Evolutionary conservation across 805 yeast genomes (phyloP).

Genomic region (Pichia manshurica): DNA sequence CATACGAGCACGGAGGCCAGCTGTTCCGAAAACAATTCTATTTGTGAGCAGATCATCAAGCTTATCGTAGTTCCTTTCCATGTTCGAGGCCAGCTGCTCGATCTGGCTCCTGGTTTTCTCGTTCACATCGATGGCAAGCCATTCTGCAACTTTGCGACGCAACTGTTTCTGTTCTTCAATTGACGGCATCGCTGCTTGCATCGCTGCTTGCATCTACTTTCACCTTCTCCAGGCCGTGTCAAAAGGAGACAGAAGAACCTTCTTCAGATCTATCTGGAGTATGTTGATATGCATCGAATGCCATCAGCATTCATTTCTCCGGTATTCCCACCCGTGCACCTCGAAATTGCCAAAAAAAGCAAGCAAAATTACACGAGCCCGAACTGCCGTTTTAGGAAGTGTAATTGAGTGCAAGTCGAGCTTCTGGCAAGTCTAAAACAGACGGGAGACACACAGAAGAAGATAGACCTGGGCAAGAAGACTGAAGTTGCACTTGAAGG

Average conservation of each 20-base stretch:
- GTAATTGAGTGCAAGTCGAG: slow-evolving; percentile 1
- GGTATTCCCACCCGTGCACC: slow-evolving; percentile 8
- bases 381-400: slow-evolving; percentile 3
- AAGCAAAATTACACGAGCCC: too few relatives aligned
- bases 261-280: too few relatives aligned
- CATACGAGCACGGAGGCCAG: slow-evolving; percentile 85
- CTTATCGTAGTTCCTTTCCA: slow-evolving; percentile 33
- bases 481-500: too few relatives aligned
- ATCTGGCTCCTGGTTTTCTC: slow-evolving; percentile 51
- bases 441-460: background rate
- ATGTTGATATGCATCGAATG: too few relatives aligned
- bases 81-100: slow-evolving; percentile 32
- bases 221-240: too few relatives aligned
- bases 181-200: too few relatives aligned
- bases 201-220: too few relatives aligned
- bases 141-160: slow-evolving; percentile 28
- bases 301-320: too few relatives aligned
- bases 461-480: too few relatives aligned
- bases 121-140: slow-evolving; percentile 37
- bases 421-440: slow-evolving; percentile 1
- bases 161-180: background rate
- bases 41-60: slow-evolving; percentile 46
- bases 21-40: slow-evolving; percentile 87
- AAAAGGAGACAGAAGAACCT: too few relatives aligned
- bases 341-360: too few relatives aligned